phyloP scores from a whole-genome alignment of 2,329 filamentous ascomycete species.

The Leptosphaerulina australis region DNA sequence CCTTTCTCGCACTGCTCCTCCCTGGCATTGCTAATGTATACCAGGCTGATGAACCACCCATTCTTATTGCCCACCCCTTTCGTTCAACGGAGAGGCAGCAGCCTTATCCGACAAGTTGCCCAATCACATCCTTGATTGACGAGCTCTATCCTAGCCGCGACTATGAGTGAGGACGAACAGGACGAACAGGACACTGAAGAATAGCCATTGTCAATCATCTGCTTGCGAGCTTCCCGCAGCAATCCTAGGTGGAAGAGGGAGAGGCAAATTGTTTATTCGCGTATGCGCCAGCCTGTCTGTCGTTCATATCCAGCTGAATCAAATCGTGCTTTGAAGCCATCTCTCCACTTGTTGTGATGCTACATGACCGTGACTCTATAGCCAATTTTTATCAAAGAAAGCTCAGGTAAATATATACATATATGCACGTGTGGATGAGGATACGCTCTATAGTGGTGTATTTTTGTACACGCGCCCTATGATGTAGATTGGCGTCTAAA shows the following conservation, averaged over 20 bases:
- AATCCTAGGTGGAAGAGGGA: constrained; percentile 30
- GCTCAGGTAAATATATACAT: neutral
- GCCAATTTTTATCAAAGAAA: neutral
- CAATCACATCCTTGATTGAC: constrained; percentile 25
- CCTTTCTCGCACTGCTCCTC: too few species aligned
- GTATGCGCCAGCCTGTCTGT: constrained; percentile 38
- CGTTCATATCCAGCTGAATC: constrained; percentile 37
- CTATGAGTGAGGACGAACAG: constrained; percentile 18
- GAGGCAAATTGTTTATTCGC: constrained; percentile 32
- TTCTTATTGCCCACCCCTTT: constrained; percentile 48
- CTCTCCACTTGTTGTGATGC: neutral
- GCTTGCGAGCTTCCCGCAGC: constrained; percentile 35
- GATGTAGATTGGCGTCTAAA: constrained; percentile 10
- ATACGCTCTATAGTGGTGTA: constrained; percentile 8
- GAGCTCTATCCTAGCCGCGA: constrained; percentile 26
- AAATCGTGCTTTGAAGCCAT: constrained; percentile 21
- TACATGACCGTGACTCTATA: neutral
- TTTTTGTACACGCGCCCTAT: constrained; percentile 8
- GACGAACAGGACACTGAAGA: constrained; percentile 22
- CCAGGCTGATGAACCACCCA: constrained; percentile 44
- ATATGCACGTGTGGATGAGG: too few species aligned
- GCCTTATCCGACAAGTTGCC: constrained; percentile 23
- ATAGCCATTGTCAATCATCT: constrained; percentile 37
- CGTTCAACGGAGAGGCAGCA: constrained; percentile 45
- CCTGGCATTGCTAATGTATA: neutral